Evolutionary conservation across 2,329 filamentous ascomycete species (phyloP), one percentile per base, ranked within the genome.

Genomic region (Coniochaeta ligniaria): DNA sequence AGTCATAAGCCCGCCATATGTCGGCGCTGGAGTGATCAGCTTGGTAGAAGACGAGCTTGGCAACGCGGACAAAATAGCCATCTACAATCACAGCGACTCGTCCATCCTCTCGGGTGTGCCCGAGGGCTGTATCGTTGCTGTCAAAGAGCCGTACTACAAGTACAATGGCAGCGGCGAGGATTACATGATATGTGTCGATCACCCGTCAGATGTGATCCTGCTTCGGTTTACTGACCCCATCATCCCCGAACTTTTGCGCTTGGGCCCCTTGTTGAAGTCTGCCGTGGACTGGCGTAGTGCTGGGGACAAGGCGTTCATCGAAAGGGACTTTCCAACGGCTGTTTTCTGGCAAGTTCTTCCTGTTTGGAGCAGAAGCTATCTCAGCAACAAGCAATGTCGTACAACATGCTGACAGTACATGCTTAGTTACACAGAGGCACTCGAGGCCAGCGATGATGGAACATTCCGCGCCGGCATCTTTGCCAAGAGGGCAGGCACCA

Each of bases 101-200:
- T 71, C 67, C n/a, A 68, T 73, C n/a, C 58, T 74, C 7, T 72
- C 70, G 1, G 67, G 68, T 2, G 66, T 73, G 1, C 72, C 72
- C 2, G 69, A 71, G 55, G 69, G 69, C 0, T 70, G 66, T 6
- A 60, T 73, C 1, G 63, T 74, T 0, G 70, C 73, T 3, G 59
- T 75, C 62, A 75, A 75, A 60, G 73, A 75, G 59, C 73, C 74
- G 1, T 75, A 72, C 38, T 74, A 73, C 64, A 69, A 69, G n/a
- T 67, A 66, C 58, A 70, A 71, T 38, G 70, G 69, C 20, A 57
- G n/a, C n/a, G 54, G 35, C 20, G 60, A 64, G 24, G 71, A 74
- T 52, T 69, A 66, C 33, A 68, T 73, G 66, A 68, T 76, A 24
- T 73, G 70, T 50, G 68, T 74, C 7, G 73, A 75, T 24, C 73